Evolutionary conservation across 2,329 filamentous ascomycete species (phyloP).

Genomic region (Blumeriella jaapii): DNA sequence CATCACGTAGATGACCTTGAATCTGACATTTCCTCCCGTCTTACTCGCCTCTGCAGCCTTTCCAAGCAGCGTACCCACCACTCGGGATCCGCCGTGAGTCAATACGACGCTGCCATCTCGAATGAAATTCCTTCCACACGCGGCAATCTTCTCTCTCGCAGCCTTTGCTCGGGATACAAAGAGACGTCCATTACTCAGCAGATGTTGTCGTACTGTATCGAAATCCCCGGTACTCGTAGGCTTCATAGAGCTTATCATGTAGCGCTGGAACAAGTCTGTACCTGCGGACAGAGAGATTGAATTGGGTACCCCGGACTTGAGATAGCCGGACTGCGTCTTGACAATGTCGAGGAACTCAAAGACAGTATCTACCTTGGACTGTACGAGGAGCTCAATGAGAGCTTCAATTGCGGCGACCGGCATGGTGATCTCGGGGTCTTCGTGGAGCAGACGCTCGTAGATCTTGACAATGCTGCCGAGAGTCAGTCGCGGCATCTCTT

Average conservation of each 20-base stretch:
- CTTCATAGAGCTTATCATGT: constrained; percentile 62
- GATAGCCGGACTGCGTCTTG: constrained; percentile 57
- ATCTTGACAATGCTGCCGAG: constrained; percentile 43
- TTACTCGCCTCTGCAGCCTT: constrained; percentile 57
- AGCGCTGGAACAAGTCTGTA: constrained; percentile 91
- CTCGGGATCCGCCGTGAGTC: constrained; percentile 78
- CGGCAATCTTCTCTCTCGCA: constrained; percentile 71
- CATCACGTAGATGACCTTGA: constrained; percentile 73
- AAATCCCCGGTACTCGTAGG: constrained; percentile 51
- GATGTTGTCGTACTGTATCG: constrained; percentile 68
- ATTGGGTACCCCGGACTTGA: constrained; percentile 73
- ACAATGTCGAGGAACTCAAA: constrained; percentile 88
- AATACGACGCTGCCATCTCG: constrained; percentile 71
- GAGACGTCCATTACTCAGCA: constrained; percentile 73
- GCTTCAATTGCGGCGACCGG: constrained; percentile 90
- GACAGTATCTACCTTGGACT: constrained; percentile 72
- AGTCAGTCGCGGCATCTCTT: too few relatives aligned
- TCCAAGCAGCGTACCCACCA: constrained; percentile 66
- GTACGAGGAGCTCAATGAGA: constrained; percentile 73
- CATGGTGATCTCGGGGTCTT: constrained; percentile 82
- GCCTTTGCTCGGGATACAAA: constrained; percentile 84
- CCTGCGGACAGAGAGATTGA: constrained; percentile 87
- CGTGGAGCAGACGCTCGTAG: constrained; percentile 50
- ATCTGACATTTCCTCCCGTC: constrained; percentile 46
- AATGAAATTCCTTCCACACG: constrained; percentile 67